Evolutionary conservation across 192 early-diverging fungal species (phyloP).

Genomic region (Hyaloraphidium curvatum): DNA sequence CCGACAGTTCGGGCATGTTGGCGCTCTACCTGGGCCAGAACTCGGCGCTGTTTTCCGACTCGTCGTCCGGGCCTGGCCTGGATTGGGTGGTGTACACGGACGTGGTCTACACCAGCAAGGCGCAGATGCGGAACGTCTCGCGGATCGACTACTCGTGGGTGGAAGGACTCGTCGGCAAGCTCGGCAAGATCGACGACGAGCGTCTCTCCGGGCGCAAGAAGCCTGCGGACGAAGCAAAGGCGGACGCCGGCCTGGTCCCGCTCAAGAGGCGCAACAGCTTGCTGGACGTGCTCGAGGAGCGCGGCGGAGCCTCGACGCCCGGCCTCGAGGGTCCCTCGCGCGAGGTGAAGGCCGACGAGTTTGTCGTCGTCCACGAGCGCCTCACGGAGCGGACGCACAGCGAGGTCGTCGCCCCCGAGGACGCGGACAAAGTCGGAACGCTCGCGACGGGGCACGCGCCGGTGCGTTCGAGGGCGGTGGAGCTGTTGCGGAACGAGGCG

Average conservation of each 20-base stretch:
- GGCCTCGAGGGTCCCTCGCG: no score
- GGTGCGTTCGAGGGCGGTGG: not conserved
- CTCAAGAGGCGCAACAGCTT: no score
- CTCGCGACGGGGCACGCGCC: not conserved
- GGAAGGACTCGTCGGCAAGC: not conserved
- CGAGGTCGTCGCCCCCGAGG: not conserved
- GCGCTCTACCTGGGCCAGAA: constrained; percentile 17
- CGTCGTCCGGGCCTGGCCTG: constrained; percentile 4
- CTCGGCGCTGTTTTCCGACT: constrained; percentile 12
- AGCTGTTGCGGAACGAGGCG: not conserved
- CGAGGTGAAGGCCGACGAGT: no score
- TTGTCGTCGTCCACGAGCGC: no score
- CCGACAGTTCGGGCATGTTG: constrained; percentile 8
- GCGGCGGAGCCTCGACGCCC: no score
- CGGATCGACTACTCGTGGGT: not conserved
- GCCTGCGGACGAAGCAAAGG: no score
- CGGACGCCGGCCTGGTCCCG: no score
- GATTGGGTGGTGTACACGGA: constrained; percentile 35
- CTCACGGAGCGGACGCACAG: not conserved
- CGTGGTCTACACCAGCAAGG: constrained; percentile 12
- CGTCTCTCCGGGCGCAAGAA: not conserved
- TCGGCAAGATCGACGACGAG: not conserved
- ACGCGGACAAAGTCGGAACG: constrained; percentile 4
- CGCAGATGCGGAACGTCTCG: constrained; percentile 9
- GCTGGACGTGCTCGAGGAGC: no score